Percentiles rank a stretch among this genome's conserved stretches.
phyloP scores from a whole-genome alignment of 768 basidiomycete species.

The Leucocoprinus birnbaumii region DNA sequence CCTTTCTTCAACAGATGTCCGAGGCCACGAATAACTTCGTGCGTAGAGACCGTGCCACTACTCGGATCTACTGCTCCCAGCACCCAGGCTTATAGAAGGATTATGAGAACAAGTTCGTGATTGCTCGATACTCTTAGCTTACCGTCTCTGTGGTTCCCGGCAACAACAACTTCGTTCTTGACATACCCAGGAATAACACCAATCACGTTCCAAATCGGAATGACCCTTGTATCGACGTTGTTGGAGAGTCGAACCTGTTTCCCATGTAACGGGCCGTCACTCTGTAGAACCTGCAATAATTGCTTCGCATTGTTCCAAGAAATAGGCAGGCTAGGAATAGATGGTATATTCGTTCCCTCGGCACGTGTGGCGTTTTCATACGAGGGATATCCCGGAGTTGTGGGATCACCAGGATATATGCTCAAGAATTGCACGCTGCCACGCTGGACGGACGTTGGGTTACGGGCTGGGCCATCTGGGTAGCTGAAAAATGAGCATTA shows the following conservation, averaged over 20 bases:
- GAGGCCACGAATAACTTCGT: conserved; percentile 73
- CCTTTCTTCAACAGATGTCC: conserved; percentile 63
- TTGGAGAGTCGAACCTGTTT: conserved; percentile 47
- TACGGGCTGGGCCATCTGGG: conserved; percentile 84
- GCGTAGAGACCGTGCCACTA: conserved; percentile 72
- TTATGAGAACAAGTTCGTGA: no score
- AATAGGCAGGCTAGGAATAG: conserved; percentile 86
- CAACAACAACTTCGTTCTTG: conserved; percentile 76
- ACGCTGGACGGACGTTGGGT: conserved; percentile 79
- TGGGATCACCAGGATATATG: conserved; percentile 72
- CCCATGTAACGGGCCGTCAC: conserved; percentile 21
- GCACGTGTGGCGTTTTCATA: conserved; percentile 76
- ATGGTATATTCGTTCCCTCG: conserved; percentile 62
- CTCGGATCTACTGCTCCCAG: conserved; percentile 75
- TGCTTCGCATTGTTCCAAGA: conserved; percentile 79
- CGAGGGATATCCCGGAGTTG: conserved; percentile 86
- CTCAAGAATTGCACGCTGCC: conserved; percentile 77
- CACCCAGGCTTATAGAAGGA: conserved; percentile 13
- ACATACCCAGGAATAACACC: conserved; percentile 80
- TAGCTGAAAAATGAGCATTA: conserved; percentile 31
- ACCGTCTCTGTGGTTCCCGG: conserved; percentile 89
- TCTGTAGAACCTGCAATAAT: conserved; percentile 38
- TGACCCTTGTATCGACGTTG: conserved; percentile 71
- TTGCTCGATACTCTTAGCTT: conserved; percentile 16
- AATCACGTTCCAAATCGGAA: conserved; percentile 89